Evolutionary conservation across 495 filamentous ascomycete genomes (phyloP), one percentile per base, ranked within the genome.

Genomic region (Penicillium soppii): DNA sequence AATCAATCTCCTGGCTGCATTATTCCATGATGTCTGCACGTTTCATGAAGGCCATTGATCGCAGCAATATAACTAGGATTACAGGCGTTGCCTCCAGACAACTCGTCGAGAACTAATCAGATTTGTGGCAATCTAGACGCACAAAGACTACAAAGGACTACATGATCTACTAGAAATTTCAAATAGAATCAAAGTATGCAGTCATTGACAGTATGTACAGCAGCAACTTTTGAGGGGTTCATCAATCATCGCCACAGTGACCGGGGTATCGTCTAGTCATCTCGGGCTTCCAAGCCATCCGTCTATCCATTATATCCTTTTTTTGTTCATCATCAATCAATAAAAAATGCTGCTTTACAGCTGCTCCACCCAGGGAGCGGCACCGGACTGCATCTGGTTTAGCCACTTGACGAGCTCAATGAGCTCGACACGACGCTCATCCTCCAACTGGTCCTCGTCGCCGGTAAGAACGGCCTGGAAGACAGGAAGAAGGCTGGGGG

Each of bases 381-480:
- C 61, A 42, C 70, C 72, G 23, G 72, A 58, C 63, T 75, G 72
- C 69, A 72, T 79, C 54, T 80, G 73, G 58, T 82, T 80, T 25
- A 92, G 70, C 68, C 83, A 90, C 65, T 83, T 81, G 47, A 90
- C 84, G n/a, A 90, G 74, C 72, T 89, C 77, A 17, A 79, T 71
- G 30, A 91, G 68, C 71, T 88, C 80, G 17, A 64, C 68, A 19
- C 90, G 86, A 25, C 88, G 92, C 71, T 91, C 86, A 27, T 85
- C 82, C 47, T 88, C 86, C 8, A 98, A 75, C 74, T 97, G 94
- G 54, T 92, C 89, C 54, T 86, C 77, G 1, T 91, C 90, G 29
- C 85, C 82, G 19, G 78, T 78, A 32, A 96, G 79, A 19, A 97
- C 92, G 30, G 87, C 69, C 65, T 89, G 84, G 63, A 97, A 88